These are phyloP conservation scores for Fonsecaea monophora DNA, from an alignment of 2,329 filamentous ascomycete genomes.

Conservation along the genomic window DNA sequence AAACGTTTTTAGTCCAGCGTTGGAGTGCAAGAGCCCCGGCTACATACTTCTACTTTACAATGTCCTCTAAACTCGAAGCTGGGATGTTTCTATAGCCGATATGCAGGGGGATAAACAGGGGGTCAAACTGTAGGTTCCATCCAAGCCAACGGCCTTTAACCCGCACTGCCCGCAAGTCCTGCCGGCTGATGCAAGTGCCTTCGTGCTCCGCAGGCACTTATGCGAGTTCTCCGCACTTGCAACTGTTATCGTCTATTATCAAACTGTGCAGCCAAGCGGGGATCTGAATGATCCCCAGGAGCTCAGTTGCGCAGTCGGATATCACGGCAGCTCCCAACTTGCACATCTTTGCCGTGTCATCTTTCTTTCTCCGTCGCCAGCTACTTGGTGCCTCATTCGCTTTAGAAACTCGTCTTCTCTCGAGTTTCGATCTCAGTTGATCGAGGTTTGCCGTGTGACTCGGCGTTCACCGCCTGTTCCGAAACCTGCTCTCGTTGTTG, in stretches of 20 bases:
- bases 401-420: constrained; percentile 8
- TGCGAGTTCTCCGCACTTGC: background rate
- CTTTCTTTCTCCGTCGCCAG: background rate
- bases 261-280: background rate
- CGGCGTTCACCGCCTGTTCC: background rate
- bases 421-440: background rate
- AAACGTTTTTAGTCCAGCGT: background rate
- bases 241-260: background rate
- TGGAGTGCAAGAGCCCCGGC: background rate
- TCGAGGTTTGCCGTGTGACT: background rate
- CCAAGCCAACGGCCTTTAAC: background rate
- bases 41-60: background rate
- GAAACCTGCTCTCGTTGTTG: constrained; percentile 14
- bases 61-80: background rate
- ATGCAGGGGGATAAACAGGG: background rate
- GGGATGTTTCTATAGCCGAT: background rate
- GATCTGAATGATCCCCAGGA: background rate
- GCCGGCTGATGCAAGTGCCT: background rate
- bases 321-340: background rate
- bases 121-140: background rate
- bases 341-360: background rate
- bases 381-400: background rate
- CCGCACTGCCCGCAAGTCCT: too few species aligned
- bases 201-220: background rate
- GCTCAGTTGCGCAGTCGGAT: background rate